phyloP scores from a whole-genome alignment of 306 rosid genomes.

The Trifolium dubium region DNA sequence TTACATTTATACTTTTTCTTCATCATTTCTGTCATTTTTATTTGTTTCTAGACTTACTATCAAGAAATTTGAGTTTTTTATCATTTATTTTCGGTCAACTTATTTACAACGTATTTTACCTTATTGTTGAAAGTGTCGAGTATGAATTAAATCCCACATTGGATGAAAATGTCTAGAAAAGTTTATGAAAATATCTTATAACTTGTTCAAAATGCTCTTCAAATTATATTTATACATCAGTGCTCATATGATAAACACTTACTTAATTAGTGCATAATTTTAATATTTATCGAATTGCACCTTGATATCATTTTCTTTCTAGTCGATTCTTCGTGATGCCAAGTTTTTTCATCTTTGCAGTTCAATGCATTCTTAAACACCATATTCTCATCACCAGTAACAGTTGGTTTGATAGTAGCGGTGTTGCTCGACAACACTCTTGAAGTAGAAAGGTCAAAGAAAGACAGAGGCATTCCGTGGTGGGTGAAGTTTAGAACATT shows the following conservation, averaged over 20 bases:
- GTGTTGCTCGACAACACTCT: conserved; percentile 91
- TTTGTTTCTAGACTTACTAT: not conserved
- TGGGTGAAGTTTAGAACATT: conserved; percentile 94
- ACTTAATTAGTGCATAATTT: too few relatives aligned
- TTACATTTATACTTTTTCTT: not conserved
- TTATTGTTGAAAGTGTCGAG: not conserved
- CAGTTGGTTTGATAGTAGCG: conserved; percentile 83
- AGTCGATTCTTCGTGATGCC: not conserved
- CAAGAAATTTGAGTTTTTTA: not conserved
- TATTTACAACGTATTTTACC: not conserved
- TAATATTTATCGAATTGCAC: too few relatives aligned
- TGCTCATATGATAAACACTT: too few relatives aligned
- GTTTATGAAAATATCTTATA: not conserved
- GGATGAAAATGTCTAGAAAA: too few relatives aligned
- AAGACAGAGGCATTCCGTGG: conserved; percentile 98
- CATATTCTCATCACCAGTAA: conserved; percentile 80
- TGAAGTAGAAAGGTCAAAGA: conserved; percentile 84
- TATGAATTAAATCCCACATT: not conserved
- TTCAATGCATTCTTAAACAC: conserved; percentile 91
- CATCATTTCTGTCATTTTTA: not conserved
- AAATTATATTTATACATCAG: too few relatives aligned
- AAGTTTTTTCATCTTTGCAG: conserved; percentile 52
- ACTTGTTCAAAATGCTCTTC: too few relatives aligned
- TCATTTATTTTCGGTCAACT: not conserved
- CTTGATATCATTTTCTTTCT: not conserved